Percentiles rank a stretch among this genome's conserved stretches.
Evolutionary conservation across 495 filamentous ascomycete genomes (phyloP).

Genomic region (Daldinia grandis): DNA sequence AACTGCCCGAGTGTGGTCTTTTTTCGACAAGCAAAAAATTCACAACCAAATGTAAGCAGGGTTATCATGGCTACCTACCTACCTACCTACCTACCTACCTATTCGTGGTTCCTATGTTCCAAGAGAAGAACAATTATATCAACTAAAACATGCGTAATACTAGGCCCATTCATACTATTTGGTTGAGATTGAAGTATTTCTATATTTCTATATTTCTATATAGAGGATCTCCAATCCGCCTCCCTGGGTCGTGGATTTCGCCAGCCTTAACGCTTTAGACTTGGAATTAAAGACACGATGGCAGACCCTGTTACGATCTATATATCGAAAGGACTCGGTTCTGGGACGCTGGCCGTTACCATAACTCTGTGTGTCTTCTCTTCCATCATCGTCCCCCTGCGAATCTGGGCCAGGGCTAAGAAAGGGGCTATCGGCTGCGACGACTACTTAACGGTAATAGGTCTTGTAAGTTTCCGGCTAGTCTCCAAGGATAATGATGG

Average conservation of each 20-base stretch:
- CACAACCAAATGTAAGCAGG: neutral
- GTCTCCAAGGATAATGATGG: too few species aligned
- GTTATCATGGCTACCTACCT: neutral
- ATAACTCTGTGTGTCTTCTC: neutral
- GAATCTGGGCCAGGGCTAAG: constrained; percentile 14
- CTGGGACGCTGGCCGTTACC: neutral
- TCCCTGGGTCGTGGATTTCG: neutral
- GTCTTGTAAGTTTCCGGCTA: constrained; percentile 7
- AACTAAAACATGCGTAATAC: neutral
- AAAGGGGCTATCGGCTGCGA: constrained; percentile 28
- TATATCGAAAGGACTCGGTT: constrained; percentile 4
- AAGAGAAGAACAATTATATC: neutral
- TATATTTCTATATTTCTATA: constrained; percentile 4
- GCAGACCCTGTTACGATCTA: neutral
- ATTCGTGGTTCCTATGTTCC: neutral
- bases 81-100: neutral
- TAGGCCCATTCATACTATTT: neutral
- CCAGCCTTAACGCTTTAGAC: neutral
- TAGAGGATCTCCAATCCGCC: constrained; percentile 2
- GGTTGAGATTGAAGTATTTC: neutral
- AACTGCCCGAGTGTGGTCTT: neutral
- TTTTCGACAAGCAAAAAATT: constrained; percentile 2
- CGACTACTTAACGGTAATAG: constrained; percentile 26
- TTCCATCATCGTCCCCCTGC: constrained; percentile 5
- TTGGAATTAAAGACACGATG: constrained; percentile 11